These are phyloP conservation scores for Globisporangium lucens DNA, from an alignment of 352 stramenopile genomes.

Conservation along the genomic window DNA sequence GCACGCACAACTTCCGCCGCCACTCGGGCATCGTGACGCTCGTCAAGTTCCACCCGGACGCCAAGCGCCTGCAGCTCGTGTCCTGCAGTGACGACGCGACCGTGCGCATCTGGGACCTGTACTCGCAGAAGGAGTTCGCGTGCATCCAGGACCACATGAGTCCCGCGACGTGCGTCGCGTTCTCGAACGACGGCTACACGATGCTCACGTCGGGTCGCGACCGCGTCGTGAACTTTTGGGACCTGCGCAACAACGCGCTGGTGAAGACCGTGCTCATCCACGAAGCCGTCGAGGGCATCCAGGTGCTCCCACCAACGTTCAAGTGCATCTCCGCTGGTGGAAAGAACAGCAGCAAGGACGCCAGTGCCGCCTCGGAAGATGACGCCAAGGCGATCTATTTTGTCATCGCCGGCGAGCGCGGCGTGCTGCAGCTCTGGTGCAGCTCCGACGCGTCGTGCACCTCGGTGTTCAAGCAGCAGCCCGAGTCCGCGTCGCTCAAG, in stretches of 20 bases:
- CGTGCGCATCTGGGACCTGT: constrained; percentile 85
- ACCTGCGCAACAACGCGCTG: constrained; percentile 77
- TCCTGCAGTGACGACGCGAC: constrained; percentile 75
- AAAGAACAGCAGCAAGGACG: constrained; percentile 18
- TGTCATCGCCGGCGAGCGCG: constrained; percentile 92
- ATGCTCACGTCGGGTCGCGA: constrained; percentile 90
- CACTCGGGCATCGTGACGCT: constrained; percentile 87
- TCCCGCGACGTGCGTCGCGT: constrained; percentile 92
- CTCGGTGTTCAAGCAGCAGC: constrained; percentile 42
- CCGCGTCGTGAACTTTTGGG: constrained; percentile 91
- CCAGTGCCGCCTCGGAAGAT: constrained; percentile 26
- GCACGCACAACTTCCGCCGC: constrained; percentile 92
- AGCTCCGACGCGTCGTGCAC: constrained; percentile 33
- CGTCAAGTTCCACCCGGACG: constrained; percentile 81
- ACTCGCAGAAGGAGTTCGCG: constrained; percentile 78
- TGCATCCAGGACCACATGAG: constrained; percentile 95
- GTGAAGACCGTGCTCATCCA: constrained; percentile 93
- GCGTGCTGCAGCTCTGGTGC: constrained; percentile 80
- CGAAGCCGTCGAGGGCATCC: constrained; percentile 93
- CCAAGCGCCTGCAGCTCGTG: constrained; percentile 61
- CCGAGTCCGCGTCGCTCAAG: constrained; percentile 43
- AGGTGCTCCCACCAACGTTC: constrained; percentile 76
- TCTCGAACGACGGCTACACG: constrained; percentile 83
- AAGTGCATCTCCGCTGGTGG: constrained; percentile 35
- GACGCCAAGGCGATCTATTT: constrained; percentile 79